Base-by-base conservation (phyloP, 2,329 filamentous ascomycete species). In the Macrophomina pseudophaseolina region DNA sequence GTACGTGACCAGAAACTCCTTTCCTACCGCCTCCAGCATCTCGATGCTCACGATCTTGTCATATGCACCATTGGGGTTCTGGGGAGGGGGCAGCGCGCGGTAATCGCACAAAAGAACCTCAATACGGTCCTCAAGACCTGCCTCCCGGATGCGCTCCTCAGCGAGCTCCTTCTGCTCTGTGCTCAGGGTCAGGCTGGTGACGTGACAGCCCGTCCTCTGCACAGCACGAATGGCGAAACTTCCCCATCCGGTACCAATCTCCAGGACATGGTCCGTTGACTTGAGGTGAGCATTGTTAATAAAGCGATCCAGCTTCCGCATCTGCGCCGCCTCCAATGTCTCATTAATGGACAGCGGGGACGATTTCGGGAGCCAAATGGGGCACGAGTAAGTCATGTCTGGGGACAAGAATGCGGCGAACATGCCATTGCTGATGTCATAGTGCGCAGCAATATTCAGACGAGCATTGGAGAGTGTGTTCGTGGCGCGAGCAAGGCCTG, bases 311-410 rank as follows among this genome's bases (percentile, higher is more conserved):
- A 92, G 79, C 74, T 92, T 92, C 16, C 86, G 86, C 74, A 86
- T 84, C 74, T 92, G 90, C 0, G 90, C 90, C 23, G 84, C 80
- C 73, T 91, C 86, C 0, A 92, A 79, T 0, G 83, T 82, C 73
- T 92, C 89, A 64, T 81, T 79, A 5, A 75, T 70, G n/a, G 75
- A 75, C 46, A 77, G 70, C 3, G 79, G 72, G 54, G 82, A 79
- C 11, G 79, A 79, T 42, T 75, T 78, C 0, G 78, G 80, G 52
- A 82, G 79, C 89, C 89, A 91, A 59, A 91, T 87, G 2, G 90
- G 86, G 73, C 89, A 91, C 0, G 88, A 91, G 72, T 91, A 92
- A 4, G 89, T 91, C 90, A 92, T 92, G 72, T 92, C 90, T n/a
- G 86, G 82, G 0, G 88, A 91, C 33, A 92, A 81, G 70, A 92